Evolutionary conservation across 331 rosid species (phyloP), one percentile per base, ranked within the genome.

Genomic region (Rhamnella rubrinervis): DNA sequence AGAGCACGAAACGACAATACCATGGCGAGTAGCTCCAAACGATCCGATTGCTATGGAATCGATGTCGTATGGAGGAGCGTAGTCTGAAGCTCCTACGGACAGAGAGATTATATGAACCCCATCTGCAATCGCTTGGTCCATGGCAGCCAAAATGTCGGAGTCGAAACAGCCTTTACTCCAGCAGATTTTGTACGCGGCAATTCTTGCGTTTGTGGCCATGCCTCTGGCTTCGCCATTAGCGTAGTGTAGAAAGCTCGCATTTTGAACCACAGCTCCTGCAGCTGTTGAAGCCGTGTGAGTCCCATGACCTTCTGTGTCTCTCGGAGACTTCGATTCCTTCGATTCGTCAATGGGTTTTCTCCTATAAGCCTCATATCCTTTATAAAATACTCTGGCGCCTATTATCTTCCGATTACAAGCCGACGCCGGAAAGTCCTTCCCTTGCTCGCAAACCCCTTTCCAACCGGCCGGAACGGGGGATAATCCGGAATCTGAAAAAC

Each of bases 271-370:
- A 2, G 86, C 69, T 0, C 97, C 96, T 0, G 83, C 96, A 2
- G 97, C 98, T 0, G 96, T 93, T 12, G 98, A 93, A 12, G 97
- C 80, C 3, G 96, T 93, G 74, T 93, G 98, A 0, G 96, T 62
- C 9, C 97, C 95, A 61, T 93, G 97, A 19, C 98, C 97, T 25
- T 84, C 86, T 0, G 95, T 87, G 61, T 90, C 97, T 20, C 96
- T 74, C 0, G 95, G 88, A 11, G 95, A 91, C 15, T 70, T 81
- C 0, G 96, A 87, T 71, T 90, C 96, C 15, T 25, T 55, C 2
- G 87, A 44, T 11, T 73, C 89, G 39, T 85, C 84, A 9, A 93
- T 86, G 20, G 89, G 80, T 38, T 73, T 49, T 20, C 79, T 82
- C 9, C 82, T 25, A 44, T 66, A 64, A 17, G 91, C 20, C 46